Evolutionary conservation across 306 rosid species (phyloP), one percentile per base, ranked within the genome.

Genomic region (Medicago ruthenica): DNA sequence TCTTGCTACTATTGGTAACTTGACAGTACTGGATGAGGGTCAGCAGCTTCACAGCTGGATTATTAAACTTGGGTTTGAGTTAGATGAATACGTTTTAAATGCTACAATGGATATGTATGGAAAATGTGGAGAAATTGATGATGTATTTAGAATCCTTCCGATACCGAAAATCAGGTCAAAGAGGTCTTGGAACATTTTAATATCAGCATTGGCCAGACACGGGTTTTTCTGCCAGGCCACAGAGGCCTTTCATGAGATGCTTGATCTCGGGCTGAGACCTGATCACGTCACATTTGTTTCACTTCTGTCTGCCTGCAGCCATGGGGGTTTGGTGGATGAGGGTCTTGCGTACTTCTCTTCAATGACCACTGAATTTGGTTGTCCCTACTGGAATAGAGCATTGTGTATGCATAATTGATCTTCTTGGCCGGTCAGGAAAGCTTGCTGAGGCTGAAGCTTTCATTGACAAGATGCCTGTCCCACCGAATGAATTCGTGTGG

Each of bases 91-190:
- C 27, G 86, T 90, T 67, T 74, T 86, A 68, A 92, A 90, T 83
- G 87, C 95, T 79, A 85, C 85, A 21, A 95, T 95, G 98, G 97
- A 90, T 83, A 95, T 95, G 98, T 92, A 92, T 74, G 98, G 91
- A 80, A 95, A 92, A 83, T 95, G 98, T 72, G 96, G 97, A 58
- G 95, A 90, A 76, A 81, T 92, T 67, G 91, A 89, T 67, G 92
- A 87, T 73, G 96, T 91, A 57, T 72, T 90, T 71, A 85, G 70
- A 83, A 75, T 92, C 37, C 86, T 87, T 68, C 97, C 92, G 57
- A 78, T 48, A 18, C 88, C 91, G 22, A 69, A 72, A 55, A 60
- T 48, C 44, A 88, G 96, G 82, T 84, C 93, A 20, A 85, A 82
- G 17, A 80, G 91, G 50, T 87, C 98, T 55, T 95, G 98, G 98